Evolutionary conservation across 257 asterid genomes (phyloP).

Genomic region (Nicotiana paniculata): DNA sequence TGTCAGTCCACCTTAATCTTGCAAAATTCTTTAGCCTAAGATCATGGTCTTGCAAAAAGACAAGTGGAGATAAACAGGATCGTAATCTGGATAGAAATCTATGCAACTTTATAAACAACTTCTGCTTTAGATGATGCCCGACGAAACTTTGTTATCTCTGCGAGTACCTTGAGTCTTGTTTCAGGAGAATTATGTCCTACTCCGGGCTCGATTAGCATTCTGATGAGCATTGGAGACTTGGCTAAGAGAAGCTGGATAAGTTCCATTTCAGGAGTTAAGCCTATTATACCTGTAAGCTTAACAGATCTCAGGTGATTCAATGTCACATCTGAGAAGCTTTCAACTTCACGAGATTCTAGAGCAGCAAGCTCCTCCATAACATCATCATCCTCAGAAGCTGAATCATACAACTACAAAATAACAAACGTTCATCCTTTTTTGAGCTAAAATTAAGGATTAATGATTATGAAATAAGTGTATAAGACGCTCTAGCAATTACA

Average conservation of each 20-base stretch:
- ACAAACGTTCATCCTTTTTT: no score
- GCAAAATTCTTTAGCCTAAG: neutral
- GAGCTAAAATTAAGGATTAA: neutral
- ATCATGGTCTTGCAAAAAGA: neutral
- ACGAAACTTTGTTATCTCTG: neutral
- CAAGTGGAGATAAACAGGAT: neutral
- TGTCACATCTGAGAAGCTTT: neutral
- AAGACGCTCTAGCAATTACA: neutral
- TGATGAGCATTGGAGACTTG: neutral
- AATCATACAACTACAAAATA: no score
- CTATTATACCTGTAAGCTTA: neutral
- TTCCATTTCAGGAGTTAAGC: neutral
- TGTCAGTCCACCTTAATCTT: neutral
- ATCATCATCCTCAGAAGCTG: neutral
- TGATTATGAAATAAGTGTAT: no score
- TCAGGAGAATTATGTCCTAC: neutral
- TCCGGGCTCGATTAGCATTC: neutral
- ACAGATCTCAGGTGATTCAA: neutral
- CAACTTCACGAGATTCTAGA: no score
- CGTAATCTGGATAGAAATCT: neutral
- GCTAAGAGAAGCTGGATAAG: neutral
- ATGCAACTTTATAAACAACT: neutral
- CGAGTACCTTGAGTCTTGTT: neutral
- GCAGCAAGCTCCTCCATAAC: neutral
- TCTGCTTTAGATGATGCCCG: neutral